A percentile compares a stretch with the other conserved stretches of the same genome.
These are phyloP conservation scores for Blastobotrys malaysiensis DNA, from an alignment of 1,139 yeast genomes.

Conservation along the genomic window DNA sequence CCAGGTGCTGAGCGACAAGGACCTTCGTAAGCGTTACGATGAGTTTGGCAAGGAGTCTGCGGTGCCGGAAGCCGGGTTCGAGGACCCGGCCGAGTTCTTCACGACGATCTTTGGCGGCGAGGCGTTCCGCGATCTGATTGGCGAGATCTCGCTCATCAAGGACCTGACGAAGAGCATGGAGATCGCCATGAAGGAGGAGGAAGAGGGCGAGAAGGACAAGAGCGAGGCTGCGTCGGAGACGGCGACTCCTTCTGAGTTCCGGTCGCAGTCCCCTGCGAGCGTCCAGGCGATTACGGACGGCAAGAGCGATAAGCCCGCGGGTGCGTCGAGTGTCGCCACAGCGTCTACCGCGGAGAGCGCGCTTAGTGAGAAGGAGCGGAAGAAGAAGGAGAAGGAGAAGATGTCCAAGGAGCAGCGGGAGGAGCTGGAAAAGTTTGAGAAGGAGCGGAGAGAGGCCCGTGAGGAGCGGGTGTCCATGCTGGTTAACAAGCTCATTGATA, in stretches of 20 bases:
- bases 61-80: conserved; percentile 76
- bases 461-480: conserved; percentile 66
- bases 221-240: conserved; percentile 9
- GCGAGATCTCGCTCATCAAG: conserved; percentile 80
- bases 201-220: conserved; percentile 50
- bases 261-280: neutral
- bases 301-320: neutral
- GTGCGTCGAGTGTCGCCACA: conserved; percentile 7
- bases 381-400: conserved; percentile 27
- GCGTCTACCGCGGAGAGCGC: conserved; percentile 10
- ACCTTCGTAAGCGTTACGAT: conserved; percentile 71
- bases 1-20: conserved; percentile 66
- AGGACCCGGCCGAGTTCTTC: conserved; percentile 85
- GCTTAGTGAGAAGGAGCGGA: conserved; percentile 23
- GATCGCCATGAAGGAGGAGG: conserved; percentile 69
- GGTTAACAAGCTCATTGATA: conserved; percentile 56
- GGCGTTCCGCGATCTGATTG: conserved; percentile 79
- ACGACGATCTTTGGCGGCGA: conserved; percentile 91
- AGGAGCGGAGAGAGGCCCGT: conserved; percentile 66
- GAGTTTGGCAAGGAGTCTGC: conserved; percentile 82
- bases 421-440: conserved; percentile 71
- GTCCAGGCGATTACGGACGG: conserved; percentile 1
- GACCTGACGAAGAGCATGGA: conserved; percentile 73
- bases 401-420: conserved; percentile 45
- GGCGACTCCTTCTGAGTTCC: neutral